Evolutionary conservation across 1,139 yeast genomes (phyloP), one percentile per base, ranked within the genome.

Genomic region (Meyerozyma sp.): DNA sequence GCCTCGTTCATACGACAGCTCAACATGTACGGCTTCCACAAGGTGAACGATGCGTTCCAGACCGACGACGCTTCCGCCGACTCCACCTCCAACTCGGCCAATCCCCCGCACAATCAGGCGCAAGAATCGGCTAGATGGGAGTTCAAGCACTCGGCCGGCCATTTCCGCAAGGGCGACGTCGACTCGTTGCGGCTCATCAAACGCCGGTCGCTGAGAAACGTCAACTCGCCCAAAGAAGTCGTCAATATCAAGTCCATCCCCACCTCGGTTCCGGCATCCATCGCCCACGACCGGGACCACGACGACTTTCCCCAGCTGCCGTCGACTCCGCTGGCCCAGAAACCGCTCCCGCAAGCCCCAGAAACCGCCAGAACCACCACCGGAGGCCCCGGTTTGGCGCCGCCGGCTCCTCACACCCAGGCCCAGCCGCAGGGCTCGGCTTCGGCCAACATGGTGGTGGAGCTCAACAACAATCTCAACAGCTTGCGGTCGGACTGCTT

Each of bases 1-100:
- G 87, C 91, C 1, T 80, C 87, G n/a, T 84, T 84, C 60, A 86
- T 84, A 25, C 73, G 93, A 27, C 56, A 52, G 44, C 45, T 52
- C 35, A 52, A 52, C 48, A 52, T 52, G 56, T 44, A 84, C 57
- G 93, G 89, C 8, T 84, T 84, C 61, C 91, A 84, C 58, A 84
- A 84, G 60, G 88, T 84, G 14, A 72, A 70, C 53, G 75, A 70
- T 44, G 60, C 63, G 40, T 64, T 63, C 47, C 67, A 62, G 48
- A 52, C 52, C 46, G 56, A 55, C 36, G 58, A 54, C 29, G 50
- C 35, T 38, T 39, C 32, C 34, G 43, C 36, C 30, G 39, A 35
- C 28, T 36, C 41, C 18, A 53, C 3, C 13, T 3, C 29, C 29
- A 41, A 36, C 39, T 40, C 35, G 32, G 42, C 36, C 30, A 39